Evolutionary conservation across 2,329 filamentous ascomycete species (phyloP).

Genomic region (Gaeumannomyces sp.): DNA sequence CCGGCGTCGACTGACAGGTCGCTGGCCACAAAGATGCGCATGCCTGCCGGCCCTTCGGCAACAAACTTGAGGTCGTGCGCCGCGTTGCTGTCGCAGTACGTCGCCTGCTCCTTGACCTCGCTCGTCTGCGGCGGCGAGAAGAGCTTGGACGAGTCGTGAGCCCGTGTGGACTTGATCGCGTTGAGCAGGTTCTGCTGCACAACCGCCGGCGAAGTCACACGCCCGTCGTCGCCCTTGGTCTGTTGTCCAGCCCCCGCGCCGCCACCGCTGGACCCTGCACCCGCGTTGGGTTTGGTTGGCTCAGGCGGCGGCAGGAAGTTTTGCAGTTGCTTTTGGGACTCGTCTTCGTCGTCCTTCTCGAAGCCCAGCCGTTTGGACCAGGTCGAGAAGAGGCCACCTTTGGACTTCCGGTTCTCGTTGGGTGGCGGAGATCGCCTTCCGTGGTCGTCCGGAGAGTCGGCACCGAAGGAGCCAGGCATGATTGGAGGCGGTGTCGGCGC

Average conservation of each 20-base stretch:
- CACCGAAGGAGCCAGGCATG: constrained; percentile 70
- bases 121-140: constrained; percentile 67
- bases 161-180: constrained; percentile 71
- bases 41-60: constrained; percentile 62
- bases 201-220: constrained; percentile 53
- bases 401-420: constrained; percentile 34
- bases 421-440: constrained; percentile 21
- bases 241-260: constrained; percentile 12
- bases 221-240: constrained; percentile 36
- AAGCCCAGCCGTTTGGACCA: constrained; percentile 64
- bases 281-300: constrained; percentile 10
- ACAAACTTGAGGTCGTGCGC: constrained; percentile 67
- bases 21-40: constrained; percentile 67
- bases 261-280: constrained; percentile 8
- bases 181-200: constrained; percentile 67
- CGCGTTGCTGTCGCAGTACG: constrained; percentile 77
- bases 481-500: constrained; percentile 35
- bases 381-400: constrained; percentile 56
- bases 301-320: constrained; percentile 35
- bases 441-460: constrained; percentile 53
- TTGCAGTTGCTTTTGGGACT: constrained; percentile 35
- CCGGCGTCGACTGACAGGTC: constrained; percentile 40
- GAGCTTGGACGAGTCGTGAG: constrained; percentile 67
- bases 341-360: constrained; percentile 38
- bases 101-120: constrained; percentile 71